phyloP scores from a whole-genome alignment of 2,329 filamentous ascomycete genomes.

The Xylariaceae sp. region DNA sequence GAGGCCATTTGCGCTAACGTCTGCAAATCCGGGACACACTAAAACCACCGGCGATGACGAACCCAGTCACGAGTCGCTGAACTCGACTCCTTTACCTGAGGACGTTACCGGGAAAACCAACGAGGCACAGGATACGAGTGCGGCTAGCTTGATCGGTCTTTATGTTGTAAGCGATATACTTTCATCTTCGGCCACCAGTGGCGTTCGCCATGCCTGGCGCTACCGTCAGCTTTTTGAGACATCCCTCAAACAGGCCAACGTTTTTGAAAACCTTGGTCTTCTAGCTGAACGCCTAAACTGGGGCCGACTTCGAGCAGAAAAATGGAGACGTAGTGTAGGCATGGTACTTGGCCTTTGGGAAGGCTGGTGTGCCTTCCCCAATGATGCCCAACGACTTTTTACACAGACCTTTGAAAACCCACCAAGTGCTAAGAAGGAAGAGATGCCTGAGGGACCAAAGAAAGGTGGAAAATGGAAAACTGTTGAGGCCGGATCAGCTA shows the following conservation, averaged over 20 bases:
- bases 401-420: constrained; percentile 67
- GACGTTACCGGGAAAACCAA: constrained; percentile 39
- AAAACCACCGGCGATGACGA: constrained; percentile 38
- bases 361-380: constrained; percentile 68
- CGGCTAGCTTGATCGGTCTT: constrained; percentile 72
- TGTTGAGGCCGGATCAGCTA: constrained; percentile 41
- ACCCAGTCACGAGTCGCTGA: constrained; percentile 35
- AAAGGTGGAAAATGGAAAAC: constrained; percentile 47
- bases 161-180: constrained; percentile 77
- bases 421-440: constrained; percentile 46
- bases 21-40: constrained; percentile 59
- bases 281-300: constrained; percentile 69
- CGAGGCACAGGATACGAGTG: constrained; percentile 58
- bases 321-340: constrained; percentile 75
- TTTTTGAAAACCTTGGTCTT: constrained; percentile 69
- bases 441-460: constrained; percentile 33
- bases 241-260: constrained; percentile 61
- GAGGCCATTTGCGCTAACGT: constrained; percentile 68
- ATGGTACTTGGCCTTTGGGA: constrained; percentile 68
- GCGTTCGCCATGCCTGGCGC: constrained; percentile 79
- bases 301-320: constrained; percentile 77
- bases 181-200: constrained; percentile 69
- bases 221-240: constrained; percentile 77
- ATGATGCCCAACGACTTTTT: constrained; percentile 68
- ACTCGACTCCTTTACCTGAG: constrained; percentile 36